A percentile compares a stretch with the other conserved stretches of the same genome.
These are phyloP conservation scores for Pleodorina starrii DNA, from an alignment of 139 green algal genomes.

Conservation along the genomic window DNA sequence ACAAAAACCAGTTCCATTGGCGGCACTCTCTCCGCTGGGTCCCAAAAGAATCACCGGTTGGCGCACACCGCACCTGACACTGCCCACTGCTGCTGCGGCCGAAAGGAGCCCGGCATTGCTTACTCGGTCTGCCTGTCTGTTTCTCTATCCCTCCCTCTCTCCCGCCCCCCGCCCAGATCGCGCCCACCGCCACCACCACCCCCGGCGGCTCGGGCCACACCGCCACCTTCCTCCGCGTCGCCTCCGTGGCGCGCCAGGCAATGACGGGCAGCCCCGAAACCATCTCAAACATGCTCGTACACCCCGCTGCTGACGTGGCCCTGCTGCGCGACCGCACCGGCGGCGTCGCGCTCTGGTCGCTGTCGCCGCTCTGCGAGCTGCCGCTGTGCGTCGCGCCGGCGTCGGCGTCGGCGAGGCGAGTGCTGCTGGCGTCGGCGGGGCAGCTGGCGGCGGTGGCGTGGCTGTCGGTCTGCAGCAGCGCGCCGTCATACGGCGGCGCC, in stretches of 20 bases:
- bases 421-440: slow-evolving; percentile 26
- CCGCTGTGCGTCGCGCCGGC: neutral
- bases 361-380: slow-evolving; percentile 50
- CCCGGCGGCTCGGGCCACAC: neutral
- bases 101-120: no score
- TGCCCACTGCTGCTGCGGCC: no score
- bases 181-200: neutral
- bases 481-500: neutral
- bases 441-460: slow-evolving; percentile 46
- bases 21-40: no score
- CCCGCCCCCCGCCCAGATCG: slow-evolving; percentile 8
- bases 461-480: neutral
- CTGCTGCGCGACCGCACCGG: slow-evolving; percentile 47
- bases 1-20: no score
- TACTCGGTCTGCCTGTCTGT: no score
- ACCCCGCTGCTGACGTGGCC: slow-evolving; percentile 32
- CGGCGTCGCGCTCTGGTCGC: slow-evolving; percentile 49
- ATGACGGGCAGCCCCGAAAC: slow-evolving; percentile 42
- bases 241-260: neutral
- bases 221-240: slow-evolving; percentile 35
- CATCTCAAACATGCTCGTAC: slow-evolving; percentile 28
- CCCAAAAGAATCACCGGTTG: no score
- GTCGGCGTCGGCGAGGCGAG: slow-evolving; percentile 1
- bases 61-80: no score
- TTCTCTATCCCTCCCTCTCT: no score